Evolutionary conservation across 2,329 filamentous ascomycete species (phyloP).

Genomic region (Xylaria sp.): DNA sequence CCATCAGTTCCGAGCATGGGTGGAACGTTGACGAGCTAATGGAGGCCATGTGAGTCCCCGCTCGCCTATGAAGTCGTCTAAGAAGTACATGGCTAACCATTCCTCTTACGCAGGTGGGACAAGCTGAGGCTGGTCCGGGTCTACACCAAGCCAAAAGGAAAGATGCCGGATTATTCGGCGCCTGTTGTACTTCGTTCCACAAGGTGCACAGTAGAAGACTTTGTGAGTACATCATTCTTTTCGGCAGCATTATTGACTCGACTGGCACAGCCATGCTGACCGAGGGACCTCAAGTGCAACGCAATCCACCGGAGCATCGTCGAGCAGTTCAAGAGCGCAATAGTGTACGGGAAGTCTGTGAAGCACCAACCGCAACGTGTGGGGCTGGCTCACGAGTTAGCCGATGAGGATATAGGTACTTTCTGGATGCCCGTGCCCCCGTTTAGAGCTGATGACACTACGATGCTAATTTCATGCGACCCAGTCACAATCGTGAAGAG

Average conservation of each 20-base stretch:
- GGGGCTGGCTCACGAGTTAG: constrained; percentile 86
- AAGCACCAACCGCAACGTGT: constrained; percentile 98
- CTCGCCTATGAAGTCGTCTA: constrained; percentile 9
- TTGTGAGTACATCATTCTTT: constrained; percentile 64
- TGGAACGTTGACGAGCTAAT: constrained; percentile 98
- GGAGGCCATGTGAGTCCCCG: constrained; percentile 74
- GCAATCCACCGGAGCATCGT: constrained; percentile 94
- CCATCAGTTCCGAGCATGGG: constrained; percentile 94
- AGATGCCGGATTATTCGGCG: constrained; percentile 85
- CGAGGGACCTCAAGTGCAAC: constrained; percentile 72
- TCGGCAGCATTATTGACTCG: constrained; percentile 22
- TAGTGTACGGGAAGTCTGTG: constrained; percentile 96
- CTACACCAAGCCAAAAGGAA: constrained; percentile 98
- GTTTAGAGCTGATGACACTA: constrained; percentile 6
- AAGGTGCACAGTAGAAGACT: constrained; percentile 92
- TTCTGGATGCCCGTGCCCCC: constrained; percentile 23
- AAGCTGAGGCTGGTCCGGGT: constrained; percentile 89
- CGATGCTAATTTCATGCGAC: constrained; percentile 32
- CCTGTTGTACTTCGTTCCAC: constrained; percentile 86
- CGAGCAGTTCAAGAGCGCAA: constrained; percentile 91
- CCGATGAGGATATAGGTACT: constrained; percentile 93
- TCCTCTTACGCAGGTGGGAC: constrained; percentile 67
- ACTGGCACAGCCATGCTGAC: constrained; percentile 37
- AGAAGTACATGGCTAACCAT: constrained; percentile 27
- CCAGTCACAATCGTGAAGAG: constrained; percentile 71